These are phyloP conservation scores for Euphorbia lathyris DNA, from an alignment of 345 rosid species.

Conservation along the genomic window DNA sequence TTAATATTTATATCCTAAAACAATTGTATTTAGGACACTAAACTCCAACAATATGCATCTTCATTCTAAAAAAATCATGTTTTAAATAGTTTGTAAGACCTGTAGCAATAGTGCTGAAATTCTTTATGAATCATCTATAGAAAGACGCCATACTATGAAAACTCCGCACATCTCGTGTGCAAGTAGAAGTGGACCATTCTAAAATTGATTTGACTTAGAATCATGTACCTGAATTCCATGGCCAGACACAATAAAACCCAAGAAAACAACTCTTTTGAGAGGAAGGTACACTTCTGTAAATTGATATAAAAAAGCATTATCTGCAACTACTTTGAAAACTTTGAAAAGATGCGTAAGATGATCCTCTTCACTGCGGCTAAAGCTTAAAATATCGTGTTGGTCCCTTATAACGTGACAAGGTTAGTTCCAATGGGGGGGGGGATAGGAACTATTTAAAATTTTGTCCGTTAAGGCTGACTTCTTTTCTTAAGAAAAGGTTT, in stretches of 20 bases:
- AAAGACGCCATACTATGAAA: slow-evolving; percentile 1
- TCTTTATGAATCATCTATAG: neutral
- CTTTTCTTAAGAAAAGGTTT: too few relatives aligned
- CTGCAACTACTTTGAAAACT: neutral
- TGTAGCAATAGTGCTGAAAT: neutral
- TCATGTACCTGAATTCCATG: neutral
- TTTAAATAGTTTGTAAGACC: slow-evolving; percentile 2
- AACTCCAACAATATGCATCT: neutral
- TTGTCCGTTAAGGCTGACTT: too few relatives aligned
- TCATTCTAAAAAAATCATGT: neutral
- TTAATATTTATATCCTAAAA: too few relatives aligned
- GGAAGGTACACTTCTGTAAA: slow-evolving; percentile 15
- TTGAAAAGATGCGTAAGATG: neutral
- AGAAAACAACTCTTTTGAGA: too few relatives aligned
- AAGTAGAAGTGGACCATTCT: slow-evolving; percentile 1
- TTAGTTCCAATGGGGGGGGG: too few relatives aligned
- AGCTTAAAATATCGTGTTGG: slow-evolving; percentile 5
- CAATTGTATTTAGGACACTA: too few relatives aligned
- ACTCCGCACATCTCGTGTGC: neutral
- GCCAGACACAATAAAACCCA: too few relatives aligned
- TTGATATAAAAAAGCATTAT: slow-evolving; percentile 5
- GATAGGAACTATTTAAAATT: too few relatives aligned
- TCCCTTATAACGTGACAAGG: too few relatives aligned
- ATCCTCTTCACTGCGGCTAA: slow-evolving; percentile 6
- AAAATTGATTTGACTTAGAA: slow-evolving; percentile 1